These are phyloP conservation scores for Dictyophora rubrovolvata DNA, from an alignment of 768 basidiomycete genomes.

Conservation along the genomic window DNA sequence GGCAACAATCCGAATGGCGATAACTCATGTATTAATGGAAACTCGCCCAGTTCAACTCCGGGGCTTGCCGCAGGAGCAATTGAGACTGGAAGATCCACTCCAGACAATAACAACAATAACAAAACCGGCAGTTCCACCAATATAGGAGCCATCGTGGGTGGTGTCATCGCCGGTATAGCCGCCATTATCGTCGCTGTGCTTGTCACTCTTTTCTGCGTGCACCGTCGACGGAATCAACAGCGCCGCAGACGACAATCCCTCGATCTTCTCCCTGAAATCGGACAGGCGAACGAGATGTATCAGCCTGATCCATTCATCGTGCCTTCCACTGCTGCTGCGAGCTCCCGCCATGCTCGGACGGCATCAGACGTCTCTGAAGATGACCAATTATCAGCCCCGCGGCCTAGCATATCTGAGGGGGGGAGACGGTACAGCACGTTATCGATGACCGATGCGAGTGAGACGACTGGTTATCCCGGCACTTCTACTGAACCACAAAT, in stretches of 20 bases:
- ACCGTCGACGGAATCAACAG: constrained; percentile 33
- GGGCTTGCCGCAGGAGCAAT: constrained; percentile 60
- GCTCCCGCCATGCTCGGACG: background rate
- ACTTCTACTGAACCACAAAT: constrained; percentile 14
- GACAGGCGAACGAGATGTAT: constrained; percentile 58
- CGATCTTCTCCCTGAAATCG: constrained; percentile 46
- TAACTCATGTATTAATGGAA: constrained; percentile 40
- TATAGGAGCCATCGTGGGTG: constrained; percentile 44
- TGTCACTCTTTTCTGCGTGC: constrained; percentile 38
- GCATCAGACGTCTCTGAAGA: constrained; percentile 24
- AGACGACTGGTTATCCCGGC: constrained; percentile 29
- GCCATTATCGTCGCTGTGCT: constrained; percentile 32
- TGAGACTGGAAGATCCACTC: background rate
- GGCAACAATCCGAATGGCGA: constrained; percentile 35
- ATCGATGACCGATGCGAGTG: constrained; percentile 15
- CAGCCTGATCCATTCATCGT: constrained; percentile 69
- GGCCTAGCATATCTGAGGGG: constrained; percentile 7
- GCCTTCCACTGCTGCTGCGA: constrained; percentile 43
- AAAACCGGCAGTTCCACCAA: constrained; percentile 29
- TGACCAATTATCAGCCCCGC: constrained; percentile 17
- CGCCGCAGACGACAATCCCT: constrained; percentile 47
- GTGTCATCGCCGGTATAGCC: constrained; percentile 49
- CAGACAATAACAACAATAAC: constrained; percentile 18
- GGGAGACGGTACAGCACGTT: constrained; percentile 8
- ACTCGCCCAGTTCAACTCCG: constrained; percentile 68